Conservation (phyloP, 148 eudicot species). For the Camellia granthamiana region DNA sequence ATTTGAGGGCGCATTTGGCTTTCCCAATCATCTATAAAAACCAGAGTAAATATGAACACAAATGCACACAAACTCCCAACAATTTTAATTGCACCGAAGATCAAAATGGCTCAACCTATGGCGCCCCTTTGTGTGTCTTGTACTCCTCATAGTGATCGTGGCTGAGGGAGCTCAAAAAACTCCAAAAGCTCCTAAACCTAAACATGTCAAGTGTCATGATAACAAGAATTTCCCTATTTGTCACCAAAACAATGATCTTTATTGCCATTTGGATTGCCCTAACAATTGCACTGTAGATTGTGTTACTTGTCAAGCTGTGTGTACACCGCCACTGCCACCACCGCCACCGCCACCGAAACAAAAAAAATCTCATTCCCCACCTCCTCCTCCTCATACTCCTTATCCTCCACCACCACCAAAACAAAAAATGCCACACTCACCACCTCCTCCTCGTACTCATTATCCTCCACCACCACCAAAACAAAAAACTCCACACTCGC, state of each 20-base stretch:
- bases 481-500: background rate
- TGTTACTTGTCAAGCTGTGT: conserved; percentile 23
- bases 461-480: conserved; percentile 3
- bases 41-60: background rate
- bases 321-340: conserved; percentile 2
- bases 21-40: background rate
- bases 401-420: background rate
- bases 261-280: conserved; percentile 25
- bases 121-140: background rate
- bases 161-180: background rate
- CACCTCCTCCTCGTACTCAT: background rate
- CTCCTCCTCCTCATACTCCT: background rate
- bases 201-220: conserved; percentile 21
- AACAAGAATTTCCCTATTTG: conserved; percentile 4
- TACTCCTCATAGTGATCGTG: background rate
- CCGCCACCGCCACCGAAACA: background rate
- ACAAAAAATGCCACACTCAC: background rate
- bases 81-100: background rate
- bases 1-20: background rate
- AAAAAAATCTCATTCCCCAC: background rate
- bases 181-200: background rate
- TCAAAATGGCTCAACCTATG: background rate
- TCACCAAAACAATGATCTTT: conserved; percentile 1
- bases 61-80: background rate
- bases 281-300: conserved; percentile 25